Evolutionary conservation across 768 basidiomycete genomes (phyloP), one percentile per base, ranked within the genome.

Genomic region (Kwoniella europaea): DNA sequence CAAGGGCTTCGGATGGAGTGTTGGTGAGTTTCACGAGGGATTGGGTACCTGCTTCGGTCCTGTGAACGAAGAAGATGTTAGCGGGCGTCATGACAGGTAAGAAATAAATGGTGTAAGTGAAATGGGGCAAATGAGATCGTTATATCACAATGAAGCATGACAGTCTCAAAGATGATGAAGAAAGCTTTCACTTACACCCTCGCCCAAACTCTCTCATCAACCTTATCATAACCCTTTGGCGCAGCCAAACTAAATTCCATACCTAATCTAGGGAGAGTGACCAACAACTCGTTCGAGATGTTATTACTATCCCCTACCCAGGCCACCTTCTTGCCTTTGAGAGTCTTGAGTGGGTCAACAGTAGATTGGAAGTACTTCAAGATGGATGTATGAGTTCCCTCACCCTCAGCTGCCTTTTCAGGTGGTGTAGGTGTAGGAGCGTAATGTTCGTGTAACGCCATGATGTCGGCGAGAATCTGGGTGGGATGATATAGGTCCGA

Each of bases 401-500:
- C 42, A 46, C 57, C 56, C 58, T 58, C 29, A 16, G 72, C 63
- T 15, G 68, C 43, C 9, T 54, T 57, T n/a, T 53, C 15, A 43
- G 64, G 73, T 88, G 85, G 0, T 88, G 87, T 68, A 89, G 86
- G 69, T n/a, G 57, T 15, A 24, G 77, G 74, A n/a, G 74, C 68
- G 72, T 79, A 83, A 60, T 79, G 67, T 80, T 97, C 94, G 76
- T 93, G 89, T 16, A 98, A 87, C 0, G 95, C 95, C 71, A 98
- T 86, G 4, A 98, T 82, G 85, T 98, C 94, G 2, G 97, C 97
- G 35, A 99, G 90, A 71, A 91, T 89, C 80, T 99, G 97, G 0
- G 94, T 95, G 2, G 97, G 97, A 81, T 99, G 97, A 91, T 93
- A 99, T 55, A 94, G 88, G 18, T 91, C 91, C 2, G 94, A 97